Percentiles rank a stretch among this genome's conserved stretches.
Evolutionary conservation across 2,329 filamentous ascomycete genomes (phyloP).

Genomic region (Apiospora malaysiana): DNA sequence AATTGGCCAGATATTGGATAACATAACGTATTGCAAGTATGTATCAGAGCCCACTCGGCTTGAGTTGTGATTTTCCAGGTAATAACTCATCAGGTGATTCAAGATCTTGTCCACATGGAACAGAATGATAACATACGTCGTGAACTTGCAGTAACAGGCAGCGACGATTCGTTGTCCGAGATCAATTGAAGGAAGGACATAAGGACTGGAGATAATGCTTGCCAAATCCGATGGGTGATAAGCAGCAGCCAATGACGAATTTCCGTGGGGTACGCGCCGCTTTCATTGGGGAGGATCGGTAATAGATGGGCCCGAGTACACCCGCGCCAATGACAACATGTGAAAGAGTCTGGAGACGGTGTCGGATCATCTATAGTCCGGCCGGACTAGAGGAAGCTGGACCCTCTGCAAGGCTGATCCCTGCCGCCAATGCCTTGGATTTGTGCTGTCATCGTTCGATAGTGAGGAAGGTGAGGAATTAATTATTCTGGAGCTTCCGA

Average conservation of each 20-base stretch:
- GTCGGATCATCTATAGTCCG: neutral
- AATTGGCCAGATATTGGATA: too few species aligned
- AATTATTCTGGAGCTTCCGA: constrained; percentile 16
- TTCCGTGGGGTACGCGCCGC: neutral
- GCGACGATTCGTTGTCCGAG: too few species aligned
- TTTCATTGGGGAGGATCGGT: neutral
- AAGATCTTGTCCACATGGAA: too few species aligned
- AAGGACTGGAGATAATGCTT: too few species aligned
- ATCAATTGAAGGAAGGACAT: too few species aligned
- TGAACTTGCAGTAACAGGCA: too few species aligned
- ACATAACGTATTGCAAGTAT: too few species aligned
- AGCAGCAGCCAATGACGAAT: neutral
- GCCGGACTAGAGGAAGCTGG: neutral
- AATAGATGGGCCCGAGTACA: neutral
- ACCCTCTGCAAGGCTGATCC: neutral
- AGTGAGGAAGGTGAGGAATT: neutral
- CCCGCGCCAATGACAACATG: neutral
- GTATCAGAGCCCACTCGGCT: too few species aligned
- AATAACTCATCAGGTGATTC: too few species aligned
- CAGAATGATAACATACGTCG: too few species aligned
- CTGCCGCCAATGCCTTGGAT: neutral
- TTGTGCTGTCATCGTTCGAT: constrained; percentile 14
- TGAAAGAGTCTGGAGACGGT: neutral
- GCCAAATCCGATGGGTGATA: too few species aligned
- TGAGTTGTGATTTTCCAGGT: too few species aligned